Base-by-base conservation (phyloP, 306 rosid genomes). In the Abrus precatorius region DNA sequence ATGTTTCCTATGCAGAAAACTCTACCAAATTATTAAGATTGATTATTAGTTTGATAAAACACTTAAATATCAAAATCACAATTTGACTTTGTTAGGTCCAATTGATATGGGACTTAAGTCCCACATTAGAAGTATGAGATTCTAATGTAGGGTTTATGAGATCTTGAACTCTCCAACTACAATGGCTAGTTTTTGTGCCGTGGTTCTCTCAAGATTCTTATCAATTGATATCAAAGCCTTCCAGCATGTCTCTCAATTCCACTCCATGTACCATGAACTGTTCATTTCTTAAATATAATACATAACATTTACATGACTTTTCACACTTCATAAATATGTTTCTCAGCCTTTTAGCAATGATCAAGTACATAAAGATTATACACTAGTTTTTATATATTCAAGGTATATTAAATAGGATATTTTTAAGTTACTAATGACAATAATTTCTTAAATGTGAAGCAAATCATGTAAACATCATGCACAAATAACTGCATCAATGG, bases 291-390 rank as follows among this genome's bases (percentile, higher is more conserved):
- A 61, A 61, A 34, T 14, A 61, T 61, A 32, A 61, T 8, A 33
- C 9, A 61, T 5, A 33, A 33, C 7, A 56, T 61, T 32, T 3
- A 11, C 27, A 10, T 6, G 27, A 9, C 27, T 32, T 9, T 61
- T 29, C 44, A 47, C 7, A 69, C 2, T 1, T 32, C 30, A 45
- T 20, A 55, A 69, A 47, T 69, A 47, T 27, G 55, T 44, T 69
- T 20, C 20, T 5, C 40, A 12, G 6, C 60, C 28, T 72, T 27
- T 44, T 10, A 38, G 64, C n/a, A 40, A 73, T 9, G 29, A 55
- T 73, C 67, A 54, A 40, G 77, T 28, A 69, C 32, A 48, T 27
- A 48, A 48, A 69, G 43, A 6, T 67, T 72, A 36, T 41, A 34
- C n/a, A 72, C 34, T 14, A 53, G 10, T 34, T 52, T 53, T 49